Evolutionary conservation across 805 yeast genomes (phyloP), one percentile per base, ranked within the genome.

Genomic region (Suhomyces pyralidae): DNA sequence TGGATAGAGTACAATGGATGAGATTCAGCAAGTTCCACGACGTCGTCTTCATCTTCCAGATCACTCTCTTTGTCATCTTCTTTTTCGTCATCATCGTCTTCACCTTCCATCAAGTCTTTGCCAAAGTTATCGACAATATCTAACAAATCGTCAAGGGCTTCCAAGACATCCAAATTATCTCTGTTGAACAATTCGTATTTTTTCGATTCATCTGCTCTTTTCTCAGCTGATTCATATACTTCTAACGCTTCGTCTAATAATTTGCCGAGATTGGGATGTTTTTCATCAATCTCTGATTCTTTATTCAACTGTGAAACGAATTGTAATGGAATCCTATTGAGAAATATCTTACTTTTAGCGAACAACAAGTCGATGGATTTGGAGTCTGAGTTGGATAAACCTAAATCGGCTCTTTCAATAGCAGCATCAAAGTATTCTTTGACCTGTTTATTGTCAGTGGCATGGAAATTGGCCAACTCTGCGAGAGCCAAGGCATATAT

Each of bases 401-500:
- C 96, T 12, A 73, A 60, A 6, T 78, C 79, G 25, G 82, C 73
- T 58, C 96, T 79, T 54, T 90, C 97, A 20, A 86, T 55, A 5
- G 96, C 87, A 40, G 87, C 89, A 10, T 80, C 81, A 50, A 89
- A 83, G 64, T 76, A 88, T 46, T 82, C 87, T 9, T 69, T 65
- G 7, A 86, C 77, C 26, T 69, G 60, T n/a, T 68, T 66, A 7
- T 69, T 73, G 14, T 73, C 78, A n/a, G 68, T 78, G 9, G 74
- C 68, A 56, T 81, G 77, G 68, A 82, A 86, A 34, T 75, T 73
- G 1, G 88, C 82, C 57, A 87, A 70, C 53, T 85, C 90, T 40
- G 83, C 77, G 43, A 88, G 70, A 0, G 96, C 85, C 45, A 83
- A 70, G 0, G 90, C 92, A 67, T 91, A 93, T 28, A 88, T 81